These are phyloP conservation scores for Cylindrotheca closterium DNA, from an alignment of 108 stramenopile species.

Conservation along the genomic window DNA sequence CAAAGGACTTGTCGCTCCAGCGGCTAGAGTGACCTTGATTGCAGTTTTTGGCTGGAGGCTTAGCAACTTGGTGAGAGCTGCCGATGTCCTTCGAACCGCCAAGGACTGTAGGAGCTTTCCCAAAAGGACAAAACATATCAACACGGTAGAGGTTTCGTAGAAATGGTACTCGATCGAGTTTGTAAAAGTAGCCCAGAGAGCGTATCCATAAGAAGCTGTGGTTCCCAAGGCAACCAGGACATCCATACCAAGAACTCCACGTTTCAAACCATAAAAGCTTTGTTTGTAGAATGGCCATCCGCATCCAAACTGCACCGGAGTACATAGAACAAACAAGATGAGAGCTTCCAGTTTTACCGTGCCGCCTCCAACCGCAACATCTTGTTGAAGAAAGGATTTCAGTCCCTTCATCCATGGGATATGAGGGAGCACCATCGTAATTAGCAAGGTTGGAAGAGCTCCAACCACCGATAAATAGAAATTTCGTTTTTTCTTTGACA, in stretches of 20 bases:
- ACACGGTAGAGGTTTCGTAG: slow-evolving; percentile 95
- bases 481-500: slow-evolving; percentile 23
- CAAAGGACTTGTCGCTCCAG: slow-evolving; percentile 15
- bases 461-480: slow-evolving; percentile 43
- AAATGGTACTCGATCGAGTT: slow-evolving; percentile 36
- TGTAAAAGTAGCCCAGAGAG: slow-evolving; percentile 29
- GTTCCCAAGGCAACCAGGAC: slow-evolving; percentile 94
- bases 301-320: slow-evolving; percentile 90
- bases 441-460: slow-evolving; percentile 39
- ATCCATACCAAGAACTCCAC: slow-evolving; percentile 90
- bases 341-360: slow-evolving; percentile 33
- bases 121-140: slow-evolving; percentile 93
- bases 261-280: slow-evolving; percentile 60
- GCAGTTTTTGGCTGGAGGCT: slow-evolving; percentile 57
- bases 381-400: slow-evolving; percentile 16
- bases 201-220: slow-evolving; percentile 84
- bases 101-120: slow-evolving; percentile 90
- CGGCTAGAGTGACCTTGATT: slow-evolving; percentile 10
- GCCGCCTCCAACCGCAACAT: slow-evolving; percentile 14
- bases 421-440: slow-evolving; percentile 56
- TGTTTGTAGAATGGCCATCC: slow-evolving; percentile 84
- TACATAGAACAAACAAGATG: slow-evolving; percentile 55
- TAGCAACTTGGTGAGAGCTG: slow-evolving; percentile 86
- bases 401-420: slow-evolving; percentile 5
- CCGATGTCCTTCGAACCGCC: slow-evolving; percentile 87